Conservation (phyloP, 257 asterid genomes). For the Solanum piurae region DNA sequence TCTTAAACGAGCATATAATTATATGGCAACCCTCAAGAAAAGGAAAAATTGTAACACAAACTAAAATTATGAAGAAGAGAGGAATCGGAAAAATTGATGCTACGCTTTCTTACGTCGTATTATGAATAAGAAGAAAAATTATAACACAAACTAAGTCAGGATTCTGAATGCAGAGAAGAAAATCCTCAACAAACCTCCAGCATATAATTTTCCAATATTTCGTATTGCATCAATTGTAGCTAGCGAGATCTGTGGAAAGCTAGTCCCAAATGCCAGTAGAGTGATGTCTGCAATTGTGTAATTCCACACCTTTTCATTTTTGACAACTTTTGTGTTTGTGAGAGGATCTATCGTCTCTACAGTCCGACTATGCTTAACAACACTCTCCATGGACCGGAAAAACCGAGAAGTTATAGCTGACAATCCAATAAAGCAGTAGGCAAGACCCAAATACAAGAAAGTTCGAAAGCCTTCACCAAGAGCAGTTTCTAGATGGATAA, state of each 20-base stretch:
- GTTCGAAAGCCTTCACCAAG: conserved; percentile 43
- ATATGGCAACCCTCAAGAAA: not conserved
- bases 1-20: not conserved
- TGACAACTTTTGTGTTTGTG: conserved; percentile 38
- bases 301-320: conserved; percentile 72
- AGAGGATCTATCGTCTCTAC: conserved; percentile 52
- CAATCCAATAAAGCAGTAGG: conserved; percentile 79
- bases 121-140: not conserved
- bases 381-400: conserved; percentile 87
- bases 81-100: not conserved
- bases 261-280: conserved; percentile 89
- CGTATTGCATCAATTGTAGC: conserved; percentile 92
- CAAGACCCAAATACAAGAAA: conserved; percentile 58
- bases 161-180: not conserved
- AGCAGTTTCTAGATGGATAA: conserved; percentile 37
- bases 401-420: conserved; percentile 88
- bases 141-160: not conserved
- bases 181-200: conserved; percentile 62
- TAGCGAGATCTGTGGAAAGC: conserved; percentile 93
- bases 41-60: not conserved
- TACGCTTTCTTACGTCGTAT: not conserved
- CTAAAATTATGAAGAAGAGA: not conserved
- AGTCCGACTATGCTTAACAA: conserved; percentile 64
- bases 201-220: conserved; percentile 60
- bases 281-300: conserved; percentile 82